These are phyloP conservation scores for Terana coerulea DNA, from an alignment of 768 basidiomycete species.

Conservation along the genomic window DNA sequence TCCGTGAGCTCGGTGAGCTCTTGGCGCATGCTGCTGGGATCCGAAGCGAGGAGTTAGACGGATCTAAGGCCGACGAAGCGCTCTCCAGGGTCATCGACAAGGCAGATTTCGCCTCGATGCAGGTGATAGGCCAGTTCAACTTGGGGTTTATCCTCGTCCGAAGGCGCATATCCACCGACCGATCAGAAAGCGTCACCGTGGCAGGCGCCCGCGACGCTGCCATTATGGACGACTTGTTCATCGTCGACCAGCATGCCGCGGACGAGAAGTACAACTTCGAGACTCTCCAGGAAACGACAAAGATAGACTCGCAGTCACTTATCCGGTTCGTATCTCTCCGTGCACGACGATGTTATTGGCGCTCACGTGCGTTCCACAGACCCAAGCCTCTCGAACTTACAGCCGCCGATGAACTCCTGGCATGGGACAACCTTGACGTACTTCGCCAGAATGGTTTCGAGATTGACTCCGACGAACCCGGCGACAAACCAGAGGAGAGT, in stretches of 20 bases:
- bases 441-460: constrained; percentile 90
- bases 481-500: constrained; percentile 27
- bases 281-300: constrained; percentile 84
- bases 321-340: constrained; percentile 64
- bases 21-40: too few relatives aligned
- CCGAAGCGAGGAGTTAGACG: too few relatives aligned
- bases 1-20: too few relatives aligned
- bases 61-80: constrained; percentile 54
- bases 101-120: constrained; percentile 80
- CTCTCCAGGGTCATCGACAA: constrained; percentile 86
- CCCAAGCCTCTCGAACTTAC: constrained; percentile 78
- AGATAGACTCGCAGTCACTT: constrained; percentile 81
- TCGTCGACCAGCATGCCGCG: constrained; percentile 95
- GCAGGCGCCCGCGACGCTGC: neutral
- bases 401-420: constrained; percentile 85
- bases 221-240: constrained; percentile 83
- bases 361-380: constrained; percentile 36
- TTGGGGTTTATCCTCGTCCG: constrained; percentile 90
- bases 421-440: constrained; percentile 82
- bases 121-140: constrained; percentile 92
- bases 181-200: too few relatives aligned
- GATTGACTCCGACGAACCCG: constrained; percentile 47
- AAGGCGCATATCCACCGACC: constrained; percentile 30
- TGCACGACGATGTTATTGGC: neutral
- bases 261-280: constrained; percentile 99